Conservation (phyloP, 257 asterid genomes). For the Ligustrum vulgare region DNA sequence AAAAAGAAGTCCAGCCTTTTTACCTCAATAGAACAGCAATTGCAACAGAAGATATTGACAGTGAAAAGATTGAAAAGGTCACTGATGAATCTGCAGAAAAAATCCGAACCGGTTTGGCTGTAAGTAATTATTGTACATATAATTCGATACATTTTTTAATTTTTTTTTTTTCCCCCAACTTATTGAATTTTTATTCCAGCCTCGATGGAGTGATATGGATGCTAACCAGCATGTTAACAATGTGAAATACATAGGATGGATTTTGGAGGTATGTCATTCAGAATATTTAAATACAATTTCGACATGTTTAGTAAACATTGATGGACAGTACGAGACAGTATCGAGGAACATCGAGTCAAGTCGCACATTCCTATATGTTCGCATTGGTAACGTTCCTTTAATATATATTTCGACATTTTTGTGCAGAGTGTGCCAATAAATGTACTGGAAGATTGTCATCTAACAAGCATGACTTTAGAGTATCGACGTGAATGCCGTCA, state of each 20-base stretch:
- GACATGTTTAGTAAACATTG: background rate
- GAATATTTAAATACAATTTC: too few species aligned
- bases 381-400: background rate
- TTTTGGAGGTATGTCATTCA: conserved; percentile 59
- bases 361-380: too few species aligned
- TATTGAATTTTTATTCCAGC: conserved; percentile 36
- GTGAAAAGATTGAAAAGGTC: conserved; percentile 62
- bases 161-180: background rate
- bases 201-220: conserved; percentile 95
- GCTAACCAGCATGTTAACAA: conserved; percentile 88
- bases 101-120: conserved; percentile 66
- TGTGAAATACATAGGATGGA: conserved; percentile 90
- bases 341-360: too few species aligned
- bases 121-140: conserved; percentile 31
- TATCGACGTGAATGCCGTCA: conserved; percentile 72
- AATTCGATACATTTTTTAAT: background rate
- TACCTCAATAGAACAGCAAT: conserved; percentile 56
- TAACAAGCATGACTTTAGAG: conserved; percentile 65
- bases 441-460: conserved; percentile 56
- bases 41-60: conserved; percentile 43
- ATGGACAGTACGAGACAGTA: too few species aligned
- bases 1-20: conserved; percentile 65
- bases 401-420: background rate
- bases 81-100: conserved; percentile 54
- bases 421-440: conserved; percentile 71